These are phyloP conservation scores for Myotisia sp. DNA, from an alignment of 2,329 filamentous ascomycete genomes.

Conservation along the genomic window DNA sequence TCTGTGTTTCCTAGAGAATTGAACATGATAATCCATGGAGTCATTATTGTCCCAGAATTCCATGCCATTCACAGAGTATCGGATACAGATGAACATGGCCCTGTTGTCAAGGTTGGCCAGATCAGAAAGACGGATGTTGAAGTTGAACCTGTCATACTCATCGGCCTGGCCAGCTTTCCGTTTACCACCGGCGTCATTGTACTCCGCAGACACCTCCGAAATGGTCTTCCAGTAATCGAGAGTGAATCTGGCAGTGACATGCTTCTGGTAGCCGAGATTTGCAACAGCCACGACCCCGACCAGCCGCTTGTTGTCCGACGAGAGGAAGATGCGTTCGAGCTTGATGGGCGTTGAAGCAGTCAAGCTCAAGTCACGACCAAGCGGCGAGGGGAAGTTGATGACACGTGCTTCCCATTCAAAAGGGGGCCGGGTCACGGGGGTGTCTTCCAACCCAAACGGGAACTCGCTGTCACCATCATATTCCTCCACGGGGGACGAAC, in stretches of 20 bases:
- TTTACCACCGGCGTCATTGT: slow-evolving; percentile 59
- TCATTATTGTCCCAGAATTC: slow-evolving; percentile 96
- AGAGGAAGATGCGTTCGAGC: slow-evolving; percentile 75
- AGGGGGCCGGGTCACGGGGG: slow-evolving; percentile 26
- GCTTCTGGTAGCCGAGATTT: slow-evolving; percentile 81
- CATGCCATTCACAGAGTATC: slow-evolving; percentile 68
- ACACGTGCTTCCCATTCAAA: slow-evolving; percentile 69
- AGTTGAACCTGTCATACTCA: slow-evolving; percentile 76
- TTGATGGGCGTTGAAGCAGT: slow-evolving; percentile 47
- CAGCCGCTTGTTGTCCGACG: slow-evolving; percentile 71
- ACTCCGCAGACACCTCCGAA: slow-evolving; percentile 86
- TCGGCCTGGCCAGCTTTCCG: slow-evolving; percentile 38
- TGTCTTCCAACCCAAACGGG: slow-evolving; percentile 53
- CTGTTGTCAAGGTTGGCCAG: slow-evolving; percentile 73
- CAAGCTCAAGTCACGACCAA: slow-evolving; percentile 41
- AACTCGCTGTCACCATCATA: slow-evolving; percentile 84
- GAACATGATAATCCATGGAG: slow-evolving; percentile 77
- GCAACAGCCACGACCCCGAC: slow-evolving; percentile 71
- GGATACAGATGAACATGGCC: slow-evolving; percentile 81
- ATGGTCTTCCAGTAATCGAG: slow-evolving; percentile 98
- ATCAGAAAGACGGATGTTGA: slow-evolving; percentile 85
- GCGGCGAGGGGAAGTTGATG: slow-evolving; percentile 64
- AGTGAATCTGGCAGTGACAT: slow-evolving; percentile 83
- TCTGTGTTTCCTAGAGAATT: slow-evolving; percentile 70
- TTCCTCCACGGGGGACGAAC: slow-evolving; percentile 76